phyloP scores from a whole-genome alignment of 768 basidiomycete species.

The Pholiota microspora region DNA sequence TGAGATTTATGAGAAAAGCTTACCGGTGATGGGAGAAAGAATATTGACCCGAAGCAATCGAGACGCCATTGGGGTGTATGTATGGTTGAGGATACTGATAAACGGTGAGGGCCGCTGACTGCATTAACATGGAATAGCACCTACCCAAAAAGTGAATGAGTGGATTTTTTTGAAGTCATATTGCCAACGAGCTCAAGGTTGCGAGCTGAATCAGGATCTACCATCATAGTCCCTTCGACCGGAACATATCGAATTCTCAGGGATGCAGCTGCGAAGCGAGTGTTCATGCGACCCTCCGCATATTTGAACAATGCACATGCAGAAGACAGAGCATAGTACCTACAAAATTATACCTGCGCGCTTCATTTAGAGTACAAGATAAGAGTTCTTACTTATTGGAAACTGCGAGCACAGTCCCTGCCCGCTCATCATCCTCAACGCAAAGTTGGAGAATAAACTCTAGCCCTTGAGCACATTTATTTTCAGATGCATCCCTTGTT shows the following conservation, averaged over 20 bases:
- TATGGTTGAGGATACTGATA: slow-evolving; percentile 69
- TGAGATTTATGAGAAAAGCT: background rate
- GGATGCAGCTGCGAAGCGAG: slow-evolving; percentile 66
- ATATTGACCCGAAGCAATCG: slow-evolving; percentile 79
- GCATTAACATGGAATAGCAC: too few relatives aligned
- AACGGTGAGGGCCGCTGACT: too few relatives aligned
- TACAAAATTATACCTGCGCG: slow-evolving; percentile 32
- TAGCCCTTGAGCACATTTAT: slow-evolving; percentile 46
- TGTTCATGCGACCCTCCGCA: slow-evolving; percentile 66
- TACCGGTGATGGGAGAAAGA: slow-evolving; percentile 78
- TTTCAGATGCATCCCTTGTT: background rate
- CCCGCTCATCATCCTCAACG: slow-evolving; percentile 77
- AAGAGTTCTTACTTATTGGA: slow-evolving; percentile 64
- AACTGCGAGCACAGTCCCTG: slow-evolving; percentile 74
- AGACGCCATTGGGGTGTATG: slow-evolving; percentile 87
- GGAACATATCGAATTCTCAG: slow-evolving; percentile 74
- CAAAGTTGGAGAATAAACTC: slow-evolving; percentile 78
- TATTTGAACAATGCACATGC: slow-evolving; percentile 86
- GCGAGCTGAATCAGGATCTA: slow-evolving; percentile 84
- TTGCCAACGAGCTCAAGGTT: slow-evolving; percentile 91
- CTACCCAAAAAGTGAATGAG: slow-evolving; percentile 81
- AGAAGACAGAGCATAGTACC: slow-evolving; percentile 89
- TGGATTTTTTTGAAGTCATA: slow-evolving; percentile 59
- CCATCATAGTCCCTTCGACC: slow-evolving; percentile 91
- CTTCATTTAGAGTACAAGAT: background rate